These are phyloP conservation scores for Phaeoacremonium minimum DNA, from an alignment of 2,329 filamentous ascomycete species.

Conservation along the genomic window DNA sequence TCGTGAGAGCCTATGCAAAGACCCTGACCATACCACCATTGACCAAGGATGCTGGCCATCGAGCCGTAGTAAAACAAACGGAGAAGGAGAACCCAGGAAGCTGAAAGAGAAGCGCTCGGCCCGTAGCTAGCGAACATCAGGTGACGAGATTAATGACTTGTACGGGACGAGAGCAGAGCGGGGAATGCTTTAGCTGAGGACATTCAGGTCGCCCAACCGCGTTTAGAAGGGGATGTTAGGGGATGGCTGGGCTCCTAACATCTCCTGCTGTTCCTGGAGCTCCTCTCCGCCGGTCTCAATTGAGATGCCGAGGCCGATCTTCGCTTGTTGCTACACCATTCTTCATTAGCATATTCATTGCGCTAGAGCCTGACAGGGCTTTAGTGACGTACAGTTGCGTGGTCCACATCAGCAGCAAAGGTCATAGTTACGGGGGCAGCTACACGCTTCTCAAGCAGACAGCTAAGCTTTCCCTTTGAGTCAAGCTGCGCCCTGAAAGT, in stretches of 20 bases:
- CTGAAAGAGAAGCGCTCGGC: too few relatives aligned
- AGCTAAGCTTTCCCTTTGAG: conserved; percentile 89
- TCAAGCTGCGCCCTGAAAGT: conserved; percentile 96
- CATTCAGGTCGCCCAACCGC: too few relatives aligned
- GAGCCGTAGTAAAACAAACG: background rate
- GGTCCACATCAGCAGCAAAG: conserved; percentile 94
- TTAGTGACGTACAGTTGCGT: conserved; percentile 89
- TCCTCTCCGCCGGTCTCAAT: conserved; percentile 84
- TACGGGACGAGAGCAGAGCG: background rate
- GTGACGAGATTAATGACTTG: too few relatives aligned
- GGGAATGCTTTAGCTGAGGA: background rate
- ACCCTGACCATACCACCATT: background rate
- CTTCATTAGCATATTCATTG: conserved; percentile 24
- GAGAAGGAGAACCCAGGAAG: too few relatives aligned
- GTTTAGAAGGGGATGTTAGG: conserved; percentile 64
- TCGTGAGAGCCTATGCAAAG: background rate
- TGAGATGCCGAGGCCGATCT: conserved; percentile 90
- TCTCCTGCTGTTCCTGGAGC: conserved; percentile 79
- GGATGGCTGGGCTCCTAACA: conserved; percentile 44
- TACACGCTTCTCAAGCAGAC: conserved; percentile 91
- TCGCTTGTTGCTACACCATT: conserved; percentile 73
- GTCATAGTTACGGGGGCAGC: conserved; percentile 89
- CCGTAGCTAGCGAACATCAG: too few relatives aligned
- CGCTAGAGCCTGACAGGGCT: too few relatives aligned
- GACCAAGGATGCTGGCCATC: background rate